Percentiles rank a stretch among this genome's conserved stretches.
Evolutionary conservation across 352 stramenopile genomes (phyloP).

Genomic region (Globisporangium abappressorium): DNA sequence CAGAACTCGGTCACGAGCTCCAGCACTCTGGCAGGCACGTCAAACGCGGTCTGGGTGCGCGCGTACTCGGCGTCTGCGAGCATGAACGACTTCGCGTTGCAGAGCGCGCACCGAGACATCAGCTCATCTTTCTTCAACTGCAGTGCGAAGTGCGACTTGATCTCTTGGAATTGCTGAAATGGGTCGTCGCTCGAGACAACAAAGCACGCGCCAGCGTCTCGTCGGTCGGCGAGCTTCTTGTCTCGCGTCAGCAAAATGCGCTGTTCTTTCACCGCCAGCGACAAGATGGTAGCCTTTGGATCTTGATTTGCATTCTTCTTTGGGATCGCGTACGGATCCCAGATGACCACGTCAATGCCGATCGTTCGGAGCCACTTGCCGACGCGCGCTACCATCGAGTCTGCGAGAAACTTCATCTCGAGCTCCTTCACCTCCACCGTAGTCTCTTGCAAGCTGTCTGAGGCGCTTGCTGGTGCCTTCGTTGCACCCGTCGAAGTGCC

Average conservation of each 20-base stretch:
- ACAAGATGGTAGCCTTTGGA: slow-evolving; percentile 45
- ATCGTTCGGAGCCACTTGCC: slow-evolving; percentile 74
- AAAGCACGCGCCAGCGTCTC: slow-evolving; percentile 71
- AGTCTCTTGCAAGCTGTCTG: not conserved
- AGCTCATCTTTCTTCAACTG: slow-evolving; percentile 61
- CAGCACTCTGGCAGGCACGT: slow-evolving; percentile 52
- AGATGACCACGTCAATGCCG: slow-evolving; percentile 68
- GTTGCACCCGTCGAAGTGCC: slow-evolving; percentile 18
- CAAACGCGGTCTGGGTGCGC: slow-evolving; percentile 41
- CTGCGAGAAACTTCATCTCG: slow-evolving; percentile 54
- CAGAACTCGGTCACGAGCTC: slow-evolving; percentile 59
- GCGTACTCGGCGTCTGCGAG: slow-evolving; percentile 55
- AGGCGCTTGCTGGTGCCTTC: not conserved
- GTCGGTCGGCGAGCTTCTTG: slow-evolving; percentile 64
- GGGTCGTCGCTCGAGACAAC: slow-evolving; percentile 70
- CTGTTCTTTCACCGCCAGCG: slow-evolving; percentile 48
- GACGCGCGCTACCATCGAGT: slow-evolving; percentile 71
- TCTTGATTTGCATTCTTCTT: slow-evolving; percentile 34
- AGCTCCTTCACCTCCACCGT: not conserved
- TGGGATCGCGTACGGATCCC: slow-evolving; percentile 41
- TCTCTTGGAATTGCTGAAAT: slow-evolving; percentile 72
- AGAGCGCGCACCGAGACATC: slow-evolving; percentile 71
- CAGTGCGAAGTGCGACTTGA: slow-evolving; percentile 68
- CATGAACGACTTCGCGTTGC: slow-evolving; percentile 65
- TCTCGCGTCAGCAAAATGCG: slow-evolving; percentile 76